Base-by-base conservation (phyloP, 768 basidiomycete species). In the Mycena galopus region DNA sequence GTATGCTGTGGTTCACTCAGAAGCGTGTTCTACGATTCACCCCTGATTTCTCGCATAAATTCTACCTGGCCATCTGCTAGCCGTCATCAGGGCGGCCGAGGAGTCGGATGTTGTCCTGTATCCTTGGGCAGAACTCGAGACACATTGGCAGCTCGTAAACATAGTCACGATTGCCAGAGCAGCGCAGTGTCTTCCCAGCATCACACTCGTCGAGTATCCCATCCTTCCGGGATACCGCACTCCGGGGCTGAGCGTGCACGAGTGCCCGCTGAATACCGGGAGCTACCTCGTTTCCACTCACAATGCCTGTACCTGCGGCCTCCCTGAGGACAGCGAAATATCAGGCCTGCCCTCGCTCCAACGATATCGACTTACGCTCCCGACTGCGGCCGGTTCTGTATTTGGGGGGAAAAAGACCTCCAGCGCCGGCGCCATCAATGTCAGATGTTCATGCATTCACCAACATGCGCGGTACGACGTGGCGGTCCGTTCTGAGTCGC, bases 221-320 rank as follows among this genome's bases (percentile, higher is more conserved):
- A 19, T 17, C 44, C 58, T 61, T 27, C 47, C 47, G 19, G 67
- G 59, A 21, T 39, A 14, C n/a, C 66, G 57, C 67, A 61, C 67
- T 2, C 59, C 67, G 27, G 19, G 37, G 11, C 29, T 68, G 67
- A 68, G 50, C 35, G 67, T 61, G 17, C 67, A 68, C 35, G 37
- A 61, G 1, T 68, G 50, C 59, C 50, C 19, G 59, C 32, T 68
- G 35, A 23, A 42, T 16, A 25, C 21, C 50, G 59, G 59, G 27
- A 61, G 67, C 59, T 68, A 68, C 50, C 8, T 68, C 17, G 50
- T 68, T 17, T 53, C 50, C 59, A 68, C 67, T 12, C 60, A 68
- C 58, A 55, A 25, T 14, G 67, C 57, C 44, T 59, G 56, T 57
- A 37, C 21, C 39, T 0, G 0, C 14, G 9, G 23, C 51, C 47